Evolutionary conservation across 2,329 filamentous ascomycete genomes (phyloP).

Genomic region (Macrophomina tecta): DNA sequence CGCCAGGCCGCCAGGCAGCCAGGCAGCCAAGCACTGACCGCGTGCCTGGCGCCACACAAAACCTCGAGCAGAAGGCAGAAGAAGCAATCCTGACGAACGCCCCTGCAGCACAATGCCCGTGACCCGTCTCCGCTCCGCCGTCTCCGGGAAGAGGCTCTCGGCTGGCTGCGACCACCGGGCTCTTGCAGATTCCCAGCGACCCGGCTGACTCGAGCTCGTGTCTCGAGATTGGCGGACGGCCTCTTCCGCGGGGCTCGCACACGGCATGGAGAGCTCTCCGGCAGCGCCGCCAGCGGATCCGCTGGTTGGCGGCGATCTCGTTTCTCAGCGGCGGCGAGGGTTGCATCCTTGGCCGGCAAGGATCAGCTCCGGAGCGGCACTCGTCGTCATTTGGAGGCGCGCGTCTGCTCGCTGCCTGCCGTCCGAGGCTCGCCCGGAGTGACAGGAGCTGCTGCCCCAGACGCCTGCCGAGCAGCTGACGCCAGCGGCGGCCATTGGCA

Average conservation of each 20-base stretch:
- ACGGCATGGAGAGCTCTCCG: constrained; percentile 69
- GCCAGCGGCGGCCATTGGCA: neutral
- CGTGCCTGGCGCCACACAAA: neutral
- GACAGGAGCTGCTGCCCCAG: neutral
- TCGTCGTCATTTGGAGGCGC: constrained; percentile 19
- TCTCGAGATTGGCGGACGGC: constrained; percentile 50
- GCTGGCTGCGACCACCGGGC: too few species aligned
- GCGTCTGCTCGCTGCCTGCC: neutral
- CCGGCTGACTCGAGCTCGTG: neutral
- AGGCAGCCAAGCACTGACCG: neutral
- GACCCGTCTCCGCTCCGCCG: too few species aligned
- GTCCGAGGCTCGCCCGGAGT: constrained; percentile 8
- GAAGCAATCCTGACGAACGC: neutral
- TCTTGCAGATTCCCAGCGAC: too few species aligned
- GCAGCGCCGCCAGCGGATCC: constrained; percentile 10
- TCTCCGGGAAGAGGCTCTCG: neutral
- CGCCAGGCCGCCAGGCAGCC: neutral
- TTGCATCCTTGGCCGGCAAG: constrained; percentile 9
- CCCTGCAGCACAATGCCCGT: too few species aligned
- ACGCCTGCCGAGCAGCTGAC: neutral
- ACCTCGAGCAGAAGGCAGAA: neutral
- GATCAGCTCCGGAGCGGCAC: constrained; percentile 8
- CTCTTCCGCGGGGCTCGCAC: constrained; percentile 45
- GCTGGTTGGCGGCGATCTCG: constrained; percentile 18
- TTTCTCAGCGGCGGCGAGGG: constrained; percentile 7